Evolutionary conservation across 1,139 yeast species (phyloP).

Genomic region (Geotrichum klebahnii): DNA sequence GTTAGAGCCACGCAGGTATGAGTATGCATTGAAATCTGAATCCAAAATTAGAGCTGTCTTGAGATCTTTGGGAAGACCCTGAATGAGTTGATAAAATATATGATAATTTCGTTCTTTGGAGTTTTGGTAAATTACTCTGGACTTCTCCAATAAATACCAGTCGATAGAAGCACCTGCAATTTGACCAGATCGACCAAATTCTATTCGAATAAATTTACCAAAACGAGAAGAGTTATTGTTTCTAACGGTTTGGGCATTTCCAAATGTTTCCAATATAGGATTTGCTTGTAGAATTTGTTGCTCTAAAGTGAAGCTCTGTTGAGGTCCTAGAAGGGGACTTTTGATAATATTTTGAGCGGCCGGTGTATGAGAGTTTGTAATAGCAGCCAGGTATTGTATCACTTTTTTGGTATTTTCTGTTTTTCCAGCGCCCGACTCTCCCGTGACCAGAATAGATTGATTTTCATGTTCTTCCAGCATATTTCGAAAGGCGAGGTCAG

Average conservation of each 20-base stretch:
- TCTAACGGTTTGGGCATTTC: constrained; percentile 93
- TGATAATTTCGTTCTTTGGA: constrained; percentile 83
- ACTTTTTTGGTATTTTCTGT: constrained; percentile 97
- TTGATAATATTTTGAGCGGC: constrained; percentile 9
- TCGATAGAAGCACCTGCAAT: constrained; percentile 89
- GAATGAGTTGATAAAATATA: constrained; percentile 78
- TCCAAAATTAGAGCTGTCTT: constrained; percentile 50
- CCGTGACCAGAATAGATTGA: constrained; percentile 94
- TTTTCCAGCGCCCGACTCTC: constrained; percentile 98
- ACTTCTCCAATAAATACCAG: constrained; percentile 89
- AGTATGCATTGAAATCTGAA: constrained; percentile 46
- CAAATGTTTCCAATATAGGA: constrained; percentile 93
- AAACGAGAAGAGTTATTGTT: constrained; percentile 94
- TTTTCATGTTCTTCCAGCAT: constrained; percentile 66
- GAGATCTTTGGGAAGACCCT: constrained; percentile 56
- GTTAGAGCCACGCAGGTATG: constrained; percentile 58
- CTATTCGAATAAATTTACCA: constrained; percentile 91
- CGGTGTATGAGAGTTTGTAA: constrained; percentile 42
- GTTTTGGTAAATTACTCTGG: constrained; percentile 83
- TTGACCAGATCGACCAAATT: constrained; percentile 59
- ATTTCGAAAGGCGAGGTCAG: constrained; percentile 82
- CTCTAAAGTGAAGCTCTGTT: constrained; percentile 52
- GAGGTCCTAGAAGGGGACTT: constrained; percentile 35
- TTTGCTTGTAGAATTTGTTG: constrained; percentile 86
- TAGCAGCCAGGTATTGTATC: constrained; percentile 83